A percentile compares a stretch with the other conserved stretches of the same genome.
phyloP scores from a whole-genome alignment of 805 yeast species.

The Blastobotrys peoriensis region DNA sequence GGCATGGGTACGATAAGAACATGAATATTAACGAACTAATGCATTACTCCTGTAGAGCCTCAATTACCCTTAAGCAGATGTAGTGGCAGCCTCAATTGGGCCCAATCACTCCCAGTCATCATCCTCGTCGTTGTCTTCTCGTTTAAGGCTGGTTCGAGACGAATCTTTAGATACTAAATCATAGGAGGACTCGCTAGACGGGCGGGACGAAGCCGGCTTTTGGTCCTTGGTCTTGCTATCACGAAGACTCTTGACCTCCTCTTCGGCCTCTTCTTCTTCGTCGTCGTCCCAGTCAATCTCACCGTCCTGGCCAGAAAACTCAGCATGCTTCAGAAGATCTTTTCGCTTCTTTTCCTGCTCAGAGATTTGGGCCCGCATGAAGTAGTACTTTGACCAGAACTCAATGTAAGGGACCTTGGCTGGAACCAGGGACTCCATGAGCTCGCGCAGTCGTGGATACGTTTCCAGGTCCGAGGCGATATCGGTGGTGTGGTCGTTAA shows the following conservation, averaged over 20 bases:
- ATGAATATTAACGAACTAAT: not conserved
- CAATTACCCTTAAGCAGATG: not conserved
- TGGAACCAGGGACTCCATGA: slow-evolving; percentile 66
- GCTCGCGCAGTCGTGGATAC: slow-evolving; percentile 45
- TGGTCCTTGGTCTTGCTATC: slow-evolving; percentile 11
- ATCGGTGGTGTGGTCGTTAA: slow-evolving; percentile 44
- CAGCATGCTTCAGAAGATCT: slow-evolving; percentile 44
- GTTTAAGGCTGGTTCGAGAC: slow-evolving; percentile 33
- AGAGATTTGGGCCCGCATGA: slow-evolving; percentile 45
- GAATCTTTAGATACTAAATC: slow-evolving; percentile 35
- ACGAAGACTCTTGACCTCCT: slow-evolving; percentile 20
- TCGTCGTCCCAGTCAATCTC: slow-evolving; percentile 30
- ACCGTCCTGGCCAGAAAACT: slow-evolving; percentile 38
- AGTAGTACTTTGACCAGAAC: slow-evolving; percentile 75
- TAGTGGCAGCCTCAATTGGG: not conserved
- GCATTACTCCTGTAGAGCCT: too few relatives aligned
- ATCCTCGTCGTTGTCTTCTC: slow-evolving; percentile 39
- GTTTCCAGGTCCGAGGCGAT: slow-evolving; percentile 43
- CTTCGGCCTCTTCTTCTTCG: slow-evolving; percentile 38
- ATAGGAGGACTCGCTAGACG: slow-evolving; percentile 37
- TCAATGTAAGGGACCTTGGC: slow-evolving; percentile 46
- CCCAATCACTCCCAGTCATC: slow-evolving; percentile 54
- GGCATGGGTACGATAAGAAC: not conserved
- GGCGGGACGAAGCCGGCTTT: slow-evolving; percentile 22
- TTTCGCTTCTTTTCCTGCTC: slow-evolving; percentile 63